A percentile compares a stretch with the other conserved stretches of the same genome.
Conservation (phyloP, 345 rosid genomes). For the Angophora floribunda region DNA sequence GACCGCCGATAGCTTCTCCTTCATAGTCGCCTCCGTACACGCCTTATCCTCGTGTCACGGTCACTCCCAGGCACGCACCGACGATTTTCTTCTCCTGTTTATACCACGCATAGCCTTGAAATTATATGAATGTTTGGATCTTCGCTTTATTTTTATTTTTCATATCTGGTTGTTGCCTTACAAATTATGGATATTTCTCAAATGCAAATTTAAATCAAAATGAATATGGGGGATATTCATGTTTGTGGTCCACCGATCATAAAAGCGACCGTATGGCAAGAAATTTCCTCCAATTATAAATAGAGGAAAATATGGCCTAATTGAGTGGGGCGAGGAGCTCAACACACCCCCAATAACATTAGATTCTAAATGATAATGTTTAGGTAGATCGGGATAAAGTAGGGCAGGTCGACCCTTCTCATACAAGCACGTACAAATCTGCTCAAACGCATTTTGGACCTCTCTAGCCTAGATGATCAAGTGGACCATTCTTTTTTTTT, state of each 20-base stretch:
- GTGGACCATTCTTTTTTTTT: neutral
- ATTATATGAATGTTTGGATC: neutral
- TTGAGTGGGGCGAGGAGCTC: neutral
- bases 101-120: neutral
- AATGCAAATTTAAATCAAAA: neutral
- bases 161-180: neutral
- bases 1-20: conserved; percentile 30
- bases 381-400: neutral
- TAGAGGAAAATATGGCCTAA: neutral
- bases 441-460: neutral
- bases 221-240: neutral
- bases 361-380: neutral
- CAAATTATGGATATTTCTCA: neutral
- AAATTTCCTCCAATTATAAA: neutral
- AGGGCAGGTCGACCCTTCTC: neutral
- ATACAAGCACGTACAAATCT: neutral
- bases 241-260: neutral
- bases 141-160: neutral
- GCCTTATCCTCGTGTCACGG: neutral
- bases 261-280: neutral
- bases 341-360: neutral
- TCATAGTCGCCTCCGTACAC: conserved; percentile 1
- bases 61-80: neutral
- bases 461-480: neutral
- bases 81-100: neutral